Base-by-base conservation (phyloP, 805 yeast species). In the Kuraishia cidri region DNA sequence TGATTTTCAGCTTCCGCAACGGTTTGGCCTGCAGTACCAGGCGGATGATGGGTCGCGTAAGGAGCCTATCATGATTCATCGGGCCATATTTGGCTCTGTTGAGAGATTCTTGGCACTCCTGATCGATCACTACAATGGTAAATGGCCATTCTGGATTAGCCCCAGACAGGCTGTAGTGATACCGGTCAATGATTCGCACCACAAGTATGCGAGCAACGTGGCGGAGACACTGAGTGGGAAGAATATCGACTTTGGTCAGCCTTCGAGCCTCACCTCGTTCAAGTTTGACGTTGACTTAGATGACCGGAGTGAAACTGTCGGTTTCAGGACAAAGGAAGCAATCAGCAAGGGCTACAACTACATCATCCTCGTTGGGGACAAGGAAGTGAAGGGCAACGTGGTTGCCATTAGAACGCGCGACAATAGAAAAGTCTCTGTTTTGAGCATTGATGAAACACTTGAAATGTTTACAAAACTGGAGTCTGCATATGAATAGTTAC, bases 61-160 rank as follows among this genome's bases (percentile, higher is more conserved):
- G 38, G 70, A 70, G 27, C 98, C 98, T 3, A 90, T 92, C n/a
- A 76, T 92, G 86, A 73, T 92, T 20, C 98, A 92, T 51, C 67
- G 98, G 35, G 98, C 98, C 0, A 86, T 90, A 2, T 85, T 86
- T 52, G 98, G 98, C 0, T 87, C 97, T 0, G 66, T 92, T 6
- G 98, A 92, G 54, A 66, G 98, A 47, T 92, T 92, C 50, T 60
- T 92, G 58, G 96, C 97, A 2, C 71, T 92, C 37, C 62, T 92
- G 38, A 75, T 92, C 33, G 97, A 92, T 52, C 94, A 88, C 42
- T 85, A 77, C 52, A 72, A 74, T 36, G 98, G 97, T 0, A 79
- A 79, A 44, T 92, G 97, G 97, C 98, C 98, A 7, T 87, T 92
- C 52, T 92, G 98, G 98, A 50, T 92, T 28, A 85, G 80, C 41